Evolutionary conservation across 2,329 filamentous ascomycete genomes (phyloP).

Genomic region (Gremmenia infestans): DNA sequence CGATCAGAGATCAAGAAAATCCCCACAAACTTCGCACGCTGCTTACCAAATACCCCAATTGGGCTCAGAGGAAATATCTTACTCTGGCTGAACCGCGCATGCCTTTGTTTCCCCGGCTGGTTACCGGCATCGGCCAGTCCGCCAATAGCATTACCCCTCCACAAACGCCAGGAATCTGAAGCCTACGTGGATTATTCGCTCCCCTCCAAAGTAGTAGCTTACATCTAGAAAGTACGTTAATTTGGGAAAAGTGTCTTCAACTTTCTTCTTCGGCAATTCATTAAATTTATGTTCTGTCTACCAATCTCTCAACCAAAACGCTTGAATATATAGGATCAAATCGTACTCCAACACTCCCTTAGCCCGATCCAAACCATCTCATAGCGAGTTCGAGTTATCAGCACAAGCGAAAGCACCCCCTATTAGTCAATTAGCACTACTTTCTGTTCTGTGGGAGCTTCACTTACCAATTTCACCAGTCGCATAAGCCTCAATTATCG

Average conservation of each 20-base stretch:
- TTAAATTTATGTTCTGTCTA: not conserved
- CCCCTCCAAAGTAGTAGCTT: too few relatives aligned
- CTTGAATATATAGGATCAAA: not conserved
- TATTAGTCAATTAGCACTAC: not conserved
- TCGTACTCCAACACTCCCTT: not conserved
- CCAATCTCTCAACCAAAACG: not conserved
- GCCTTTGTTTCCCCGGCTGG: too few relatives aligned
- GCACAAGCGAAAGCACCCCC: constrained; percentile 42
- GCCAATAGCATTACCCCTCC: too few relatives aligned
- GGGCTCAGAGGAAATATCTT: too few relatives aligned
- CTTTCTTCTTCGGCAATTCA: not conserved
- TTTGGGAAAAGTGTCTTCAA: not conserved
- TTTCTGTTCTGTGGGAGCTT: not conserved
- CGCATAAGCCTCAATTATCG: constrained; percentile 48
- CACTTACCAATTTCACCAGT: constrained; percentile 21
- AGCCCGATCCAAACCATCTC: not conserved
- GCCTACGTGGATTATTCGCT: too few relatives aligned
- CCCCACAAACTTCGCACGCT: too few relatives aligned
- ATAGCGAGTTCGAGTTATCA: constrained; percentile 35
- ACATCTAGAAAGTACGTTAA: too few relatives aligned
- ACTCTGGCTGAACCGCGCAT: too few relatives aligned
- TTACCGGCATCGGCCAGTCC: too few relatives aligned
- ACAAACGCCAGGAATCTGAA: too few relatives aligned
- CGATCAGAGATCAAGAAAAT: not conserved
- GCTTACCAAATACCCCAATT: too few relatives aligned